These are phyloP conservation scores for Naganishia albida DNA, from an alignment of 1,284 basidiomycete genomes.

Conservation along the genomic window DNA sequence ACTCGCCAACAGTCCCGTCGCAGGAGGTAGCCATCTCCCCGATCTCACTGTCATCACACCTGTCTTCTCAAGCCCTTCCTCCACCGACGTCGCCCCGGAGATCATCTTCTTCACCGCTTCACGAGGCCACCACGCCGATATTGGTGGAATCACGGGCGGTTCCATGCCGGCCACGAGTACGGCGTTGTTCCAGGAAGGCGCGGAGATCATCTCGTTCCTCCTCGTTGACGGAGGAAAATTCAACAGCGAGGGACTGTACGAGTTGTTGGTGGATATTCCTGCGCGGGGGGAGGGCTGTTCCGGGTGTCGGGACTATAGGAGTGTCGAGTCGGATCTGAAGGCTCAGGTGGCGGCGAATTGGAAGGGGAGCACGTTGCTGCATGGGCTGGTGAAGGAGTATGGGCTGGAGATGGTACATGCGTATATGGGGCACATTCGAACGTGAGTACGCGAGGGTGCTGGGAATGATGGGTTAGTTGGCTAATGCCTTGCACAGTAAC, in stretches of 20 bases:
- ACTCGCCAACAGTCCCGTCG: conserved; percentile 85
- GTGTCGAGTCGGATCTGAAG: conserved; percentile 89
- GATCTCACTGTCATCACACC: conserved; percentile 90
- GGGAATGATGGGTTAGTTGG: conserved; percentile 8
- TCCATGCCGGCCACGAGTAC: conserved; percentile 94
- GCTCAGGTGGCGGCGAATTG: conserved; percentile 97
- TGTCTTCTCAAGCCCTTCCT: conserved; percentile 61
- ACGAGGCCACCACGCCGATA: conserved; percentile 81
- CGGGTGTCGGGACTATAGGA: conserved; percentile 78
- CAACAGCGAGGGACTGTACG: conserved; percentile 70
- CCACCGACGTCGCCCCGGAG: conserved; percentile 52
- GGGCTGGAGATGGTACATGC: conserved; percentile 81
- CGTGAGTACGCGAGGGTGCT: conserved; percentile 28
- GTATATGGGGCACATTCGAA: conserved; percentile 66
- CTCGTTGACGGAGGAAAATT: conserved; percentile 82
- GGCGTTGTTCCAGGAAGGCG: conserved; percentile 90
- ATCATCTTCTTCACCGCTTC: conserved; percentile 93
- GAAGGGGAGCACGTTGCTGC: conserved; percentile 81
- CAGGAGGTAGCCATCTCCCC: conserved; percentile 80
- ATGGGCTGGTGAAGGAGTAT: conserved; percentile 79
- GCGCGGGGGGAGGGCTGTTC: conserved; percentile 79
- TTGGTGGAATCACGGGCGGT: conserved; percentile 51
- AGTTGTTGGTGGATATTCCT: conserved; percentile 83
- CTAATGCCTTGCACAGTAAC: conserved; percentile 59
- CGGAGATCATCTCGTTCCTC: conserved; percentile 68